phyloP scores from a whole-genome alignment of 1,284 basidiomycete genomes.

The Fomitopsis betulina region DNA sequence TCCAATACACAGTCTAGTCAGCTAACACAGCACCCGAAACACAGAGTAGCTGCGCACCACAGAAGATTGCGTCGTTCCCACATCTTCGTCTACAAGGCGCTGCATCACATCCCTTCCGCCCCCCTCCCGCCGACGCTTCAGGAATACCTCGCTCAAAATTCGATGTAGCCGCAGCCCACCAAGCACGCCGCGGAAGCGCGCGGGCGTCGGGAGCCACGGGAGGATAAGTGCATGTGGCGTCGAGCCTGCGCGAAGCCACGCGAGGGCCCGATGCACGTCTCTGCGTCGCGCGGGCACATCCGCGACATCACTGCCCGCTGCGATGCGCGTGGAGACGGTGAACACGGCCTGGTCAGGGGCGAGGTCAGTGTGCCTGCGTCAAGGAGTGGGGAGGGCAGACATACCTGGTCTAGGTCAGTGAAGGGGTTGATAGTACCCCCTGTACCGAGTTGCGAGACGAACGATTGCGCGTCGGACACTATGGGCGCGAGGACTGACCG shows the following conservation, averaged over 20 bases:
- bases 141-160: background rate
- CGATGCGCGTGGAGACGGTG: background rate
- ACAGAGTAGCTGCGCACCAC: background rate
- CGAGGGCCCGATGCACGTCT: background rate
- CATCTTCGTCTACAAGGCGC: background rate
- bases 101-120: background rate
- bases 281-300: background rate
- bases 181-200: background rate
- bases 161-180: background rate
- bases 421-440: slow-evolving; percentile 1
- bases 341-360: background rate
- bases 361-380: no score
- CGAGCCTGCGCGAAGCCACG: background rate
- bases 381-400: background rate
- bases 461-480: background rate
- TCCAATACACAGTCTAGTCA: background rate
- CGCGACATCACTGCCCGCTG: background rate
- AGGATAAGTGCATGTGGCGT: background rate
- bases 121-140: background rate
- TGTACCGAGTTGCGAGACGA: background rate
- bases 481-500: background rate
- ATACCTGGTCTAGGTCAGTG: background rate
- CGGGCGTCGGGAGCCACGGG: background rate
- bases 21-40: background rate
- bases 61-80: background rate